Evolutionary conservation across 2,329 filamentous ascomycete species (phyloP), one percentile per base, ranked within the genome.

Genomic region (Clarireedia monteithiana): DNA sequence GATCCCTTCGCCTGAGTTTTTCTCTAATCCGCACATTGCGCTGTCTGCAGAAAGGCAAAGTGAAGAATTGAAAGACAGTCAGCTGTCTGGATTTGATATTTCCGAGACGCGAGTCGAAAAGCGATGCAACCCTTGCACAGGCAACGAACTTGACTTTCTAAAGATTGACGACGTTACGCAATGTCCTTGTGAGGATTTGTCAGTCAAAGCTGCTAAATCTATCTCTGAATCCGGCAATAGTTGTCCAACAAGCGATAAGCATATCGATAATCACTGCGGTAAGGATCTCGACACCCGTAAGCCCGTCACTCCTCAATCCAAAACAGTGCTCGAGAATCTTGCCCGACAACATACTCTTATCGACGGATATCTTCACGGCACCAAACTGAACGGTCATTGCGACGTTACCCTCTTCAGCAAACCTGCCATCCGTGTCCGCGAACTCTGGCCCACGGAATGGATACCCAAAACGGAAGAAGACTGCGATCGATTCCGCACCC

Each of bases 371-470:
- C 7, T 23, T 45, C 23, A 23, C 6, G 42, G 42, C 12, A 45
- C 42, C 42, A 20, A 45, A 14, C 17, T 12, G 20, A 45, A 15
- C 23, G 42, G n/a, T 45, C 4, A 23, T 10, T 26, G 42, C 12
- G 20, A 23, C 20, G 3, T 20, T 17, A 12, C 17, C 14, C 7
- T 23, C 10, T 45, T 24, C 20, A 23, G 42, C 17, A 45, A 20
- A 12, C 20, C 17, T 6, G 42, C 12, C 20, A 17, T 9, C 52
- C 17, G 23, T 4, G 30, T 24, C 26, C 48, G 48, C 23, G 53
- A 46, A 9, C 17, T 56, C 23, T 56, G 48, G 48, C 53, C 53
- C 5, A 20, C 20, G 4, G 53, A 51, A 2, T 56, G 53, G 53
- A 23, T 27, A 20, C 48, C 53, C 17, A n/a, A 52, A 39, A 46